A percentile compares a stretch with the other conserved stretches of the same genome.
Conservation (phyloP, 495 filamentous ascomycete species). For the Poronia punctata region DNA sequence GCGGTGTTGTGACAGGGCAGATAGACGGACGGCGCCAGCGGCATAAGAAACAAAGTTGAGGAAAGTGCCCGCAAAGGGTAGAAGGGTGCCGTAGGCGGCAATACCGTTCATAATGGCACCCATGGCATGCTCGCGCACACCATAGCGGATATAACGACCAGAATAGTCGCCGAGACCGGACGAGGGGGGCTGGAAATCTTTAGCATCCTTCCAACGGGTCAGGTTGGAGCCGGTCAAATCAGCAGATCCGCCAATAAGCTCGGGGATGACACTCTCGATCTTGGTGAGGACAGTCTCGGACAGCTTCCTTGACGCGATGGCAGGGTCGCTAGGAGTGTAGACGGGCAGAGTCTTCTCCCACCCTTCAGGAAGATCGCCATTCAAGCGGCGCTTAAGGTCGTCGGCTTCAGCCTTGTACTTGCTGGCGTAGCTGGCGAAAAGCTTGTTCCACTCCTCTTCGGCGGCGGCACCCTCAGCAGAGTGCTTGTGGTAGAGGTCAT, state of each 20-base stretch:
- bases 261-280: slow-evolving; percentile 75
- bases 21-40: slow-evolving; percentile 89
- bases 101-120: slow-evolving; percentile 98
- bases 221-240: slow-evolving; percentile 98
- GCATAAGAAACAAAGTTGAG: slow-evolving; percentile 99
- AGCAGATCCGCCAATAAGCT: slow-evolving; percentile 91
- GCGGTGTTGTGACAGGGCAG: slow-evolving; percentile 83
- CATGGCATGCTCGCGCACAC: slow-evolving; percentile 97
- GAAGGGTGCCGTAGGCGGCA: slow-evolving; percentile 87
- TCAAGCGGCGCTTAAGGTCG: slow-evolving; percentile 76
- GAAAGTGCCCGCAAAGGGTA: slow-evolving; percentile 94
- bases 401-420: slow-evolving; percentile 68
- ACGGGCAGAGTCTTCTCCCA: slow-evolving; percentile 93
- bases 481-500: slow-evolving; percentile 80
- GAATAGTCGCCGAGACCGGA: slow-evolving; percentile 77
- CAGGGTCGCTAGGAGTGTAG: slow-evolving; percentile 82
- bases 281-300: slow-evolving; percentile 90
- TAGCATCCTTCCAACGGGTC: slow-evolving; percentile 92
- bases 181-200: slow-evolving; percentile 93
- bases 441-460: slow-evolving; percentile 92
- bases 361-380: slow-evolving; percentile 82
- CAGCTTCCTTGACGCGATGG: slow-evolving; percentile 86
- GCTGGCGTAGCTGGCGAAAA: slow-evolving; percentile 77
- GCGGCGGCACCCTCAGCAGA: slow-evolving; percentile 76
- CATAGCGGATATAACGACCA: slow-evolving; percentile 94